Conservation (phyloP, 352 stramenopile genomes). For the Globisporangium paddicum region DNA sequence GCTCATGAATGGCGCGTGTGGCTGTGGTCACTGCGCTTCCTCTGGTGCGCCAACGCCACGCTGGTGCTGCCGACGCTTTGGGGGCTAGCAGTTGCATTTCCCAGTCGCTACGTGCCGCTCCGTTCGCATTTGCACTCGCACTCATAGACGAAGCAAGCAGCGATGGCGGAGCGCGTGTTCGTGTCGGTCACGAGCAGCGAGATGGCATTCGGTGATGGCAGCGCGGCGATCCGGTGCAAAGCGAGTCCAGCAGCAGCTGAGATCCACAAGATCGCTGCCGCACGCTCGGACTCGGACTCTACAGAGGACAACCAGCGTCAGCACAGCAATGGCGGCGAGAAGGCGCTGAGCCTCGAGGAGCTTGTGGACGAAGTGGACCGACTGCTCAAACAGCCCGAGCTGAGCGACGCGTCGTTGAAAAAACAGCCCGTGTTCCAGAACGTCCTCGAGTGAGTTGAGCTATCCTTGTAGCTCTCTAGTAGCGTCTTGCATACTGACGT, state of each 20-base stretch:
- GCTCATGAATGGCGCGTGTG: not conserved
- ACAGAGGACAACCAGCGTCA: conserved; percentile 7
- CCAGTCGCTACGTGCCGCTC: not conserved
- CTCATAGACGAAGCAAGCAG: not conserved
- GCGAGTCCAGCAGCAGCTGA: conserved; percentile 5
- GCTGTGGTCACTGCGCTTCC: not conserved
- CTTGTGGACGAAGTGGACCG: conserved; percentile 41
- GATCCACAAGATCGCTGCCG: conserved; percentile 14
- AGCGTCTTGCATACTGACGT: not conserved
- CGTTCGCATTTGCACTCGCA: too few species aligned
- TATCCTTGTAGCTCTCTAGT: not conserved
- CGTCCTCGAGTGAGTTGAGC: conserved; percentile 33
- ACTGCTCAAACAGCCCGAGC: conserved; percentile 26
- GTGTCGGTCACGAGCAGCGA: conserved; percentile 11
- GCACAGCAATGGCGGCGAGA: not conserved
- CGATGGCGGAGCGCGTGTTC: conserved; percentile 1
- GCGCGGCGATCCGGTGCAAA: not conserved
- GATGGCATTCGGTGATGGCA: not conserved
- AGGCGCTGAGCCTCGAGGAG: conserved; percentile 25
- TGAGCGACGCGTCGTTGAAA: conserved; percentile 24
- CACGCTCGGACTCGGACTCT: not conserved
- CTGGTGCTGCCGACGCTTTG: not conserved
- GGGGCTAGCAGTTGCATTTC: not conserved
- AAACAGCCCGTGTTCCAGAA: conserved; percentile 32
- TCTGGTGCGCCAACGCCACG: not conserved